These are phyloP conservation scores for Cystoisospora suis DNA, from an alignment of 169 alveolate species.

Conservation along the genomic window DNA sequence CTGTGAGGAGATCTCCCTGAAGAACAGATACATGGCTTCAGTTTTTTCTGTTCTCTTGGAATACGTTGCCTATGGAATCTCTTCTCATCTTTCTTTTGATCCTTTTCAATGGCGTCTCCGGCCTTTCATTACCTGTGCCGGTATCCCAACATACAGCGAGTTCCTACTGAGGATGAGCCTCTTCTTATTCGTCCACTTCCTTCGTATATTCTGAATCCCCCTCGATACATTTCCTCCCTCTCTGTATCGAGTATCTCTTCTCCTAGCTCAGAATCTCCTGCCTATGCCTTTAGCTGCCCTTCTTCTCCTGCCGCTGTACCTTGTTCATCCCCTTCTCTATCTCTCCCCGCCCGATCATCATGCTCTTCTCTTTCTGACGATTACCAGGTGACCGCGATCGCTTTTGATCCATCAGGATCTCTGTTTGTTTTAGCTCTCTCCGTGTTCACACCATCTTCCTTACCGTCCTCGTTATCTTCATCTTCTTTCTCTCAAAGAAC, in stretches of 20 bases:
- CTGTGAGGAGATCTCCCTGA: too few species aligned
- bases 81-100: neutral
- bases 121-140: constrained; percentile 1
- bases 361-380: neutral
- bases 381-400: neutral
- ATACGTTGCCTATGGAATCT: too few species aligned
- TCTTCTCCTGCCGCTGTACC: neutral
- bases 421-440: neutral
- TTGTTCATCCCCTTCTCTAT: neutral
- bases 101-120: neutral
- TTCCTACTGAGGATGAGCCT: constrained; percentile 23
- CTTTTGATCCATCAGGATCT: neutral
- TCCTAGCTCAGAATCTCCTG: neutral
- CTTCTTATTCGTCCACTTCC: constrained; percentile 13
- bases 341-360: neutral
- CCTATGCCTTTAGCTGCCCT: neutral
- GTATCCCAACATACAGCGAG: neutral
- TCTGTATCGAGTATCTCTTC: neutral
- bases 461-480: neutral
- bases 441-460: neutral
- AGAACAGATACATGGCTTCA: too few species aligned
- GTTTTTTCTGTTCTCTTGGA: too few species aligned
- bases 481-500: neutral
- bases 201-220: neutral
- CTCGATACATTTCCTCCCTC: neutral